Conservation (phyloP, 441 rosid genomes). For the Viola pubescens region DNA sequence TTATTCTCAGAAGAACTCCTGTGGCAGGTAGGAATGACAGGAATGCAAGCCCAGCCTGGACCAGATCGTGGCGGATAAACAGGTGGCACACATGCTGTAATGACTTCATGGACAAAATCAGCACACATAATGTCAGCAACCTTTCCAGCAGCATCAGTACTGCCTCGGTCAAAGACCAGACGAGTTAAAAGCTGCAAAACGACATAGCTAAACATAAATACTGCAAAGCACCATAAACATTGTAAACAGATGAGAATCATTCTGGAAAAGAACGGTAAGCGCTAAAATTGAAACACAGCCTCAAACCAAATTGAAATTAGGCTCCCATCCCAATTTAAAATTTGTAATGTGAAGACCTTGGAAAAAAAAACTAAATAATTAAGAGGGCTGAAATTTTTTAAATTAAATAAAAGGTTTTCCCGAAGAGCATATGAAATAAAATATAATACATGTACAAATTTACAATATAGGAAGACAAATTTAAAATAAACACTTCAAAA, state of each 20-base stretch:
- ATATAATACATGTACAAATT: neutral
- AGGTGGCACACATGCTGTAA: constrained; percentile 97
- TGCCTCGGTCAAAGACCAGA: constrained; percentile 90
- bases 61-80: constrained; percentile 97
- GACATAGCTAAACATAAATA: constrained; percentile 21
- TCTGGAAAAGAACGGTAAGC: neutral
- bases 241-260: neutral
- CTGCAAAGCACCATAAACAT: neutral
- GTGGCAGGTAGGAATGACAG: constrained; percentile 54
- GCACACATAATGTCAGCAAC: constrained; percentile 95
- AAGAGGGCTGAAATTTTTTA: no score
- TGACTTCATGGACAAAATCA: constrained; percentile 98
- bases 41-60: constrained; percentile 98
- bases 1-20: constrained; percentile 53
- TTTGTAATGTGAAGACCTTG: no score
- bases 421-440: no score
- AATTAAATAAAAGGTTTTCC: no score
- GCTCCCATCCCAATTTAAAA: no score
- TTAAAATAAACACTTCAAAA: neutral
- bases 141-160: constrained; percentile 96
- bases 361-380: no score
- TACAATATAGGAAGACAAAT: neutral
- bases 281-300: neutral
- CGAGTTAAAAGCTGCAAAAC: constrained; percentile 85
- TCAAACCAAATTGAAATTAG: neutral